Base-by-base conservation (phyloP, 1,284 basidiomycete species). In the Ustilago trichophora region DNA sequence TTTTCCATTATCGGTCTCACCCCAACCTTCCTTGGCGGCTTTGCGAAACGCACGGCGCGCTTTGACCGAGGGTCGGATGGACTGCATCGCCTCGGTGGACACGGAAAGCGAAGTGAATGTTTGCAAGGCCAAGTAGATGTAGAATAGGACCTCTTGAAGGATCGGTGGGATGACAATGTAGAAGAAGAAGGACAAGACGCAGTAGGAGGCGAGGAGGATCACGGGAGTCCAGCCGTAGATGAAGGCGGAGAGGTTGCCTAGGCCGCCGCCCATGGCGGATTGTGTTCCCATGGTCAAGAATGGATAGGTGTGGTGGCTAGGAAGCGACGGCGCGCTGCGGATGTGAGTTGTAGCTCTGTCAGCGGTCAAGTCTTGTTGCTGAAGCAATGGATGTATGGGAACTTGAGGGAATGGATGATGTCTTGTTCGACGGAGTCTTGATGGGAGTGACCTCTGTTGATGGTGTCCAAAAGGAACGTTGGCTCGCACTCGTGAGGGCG, bases 41-140 rank as follows among this genome's bases (percentile, higher is more conserved):
- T 72, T 65, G 29, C 75, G 67, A 11, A 58, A 49, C 0, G 57
- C 74, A 2, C 75, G 48, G 16, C 75, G 40, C 4, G 75, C 49
- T 38, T 67, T 60, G 54, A 77, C 65, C 13, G 46, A 49, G 9
- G 75, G 72, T 16, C 72, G 52, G 33, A 76, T 64, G 12, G 65
- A 67, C 31, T 73, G 69, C 59, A 76, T 63, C 10, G 74, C 75
- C 31, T 76, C 74, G 13, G 72, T 60, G 18, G 69, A 59, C 3
- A 76, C 75, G 8, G 69, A 59, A 26, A 76, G 48, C 25, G 72
- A 34, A 6, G 65, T 68, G 34, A 77, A 38, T 13, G 75, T 77
- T 34, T 77, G 74, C 6, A 75, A 54, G 3, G 25, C 47, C 13
- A 69, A 49, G 21, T 42, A 74, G 27, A 66, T 50, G 55, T 72